Evolutionary conservation across 768 basidiomycete species (phyloP), one percentile per base, ranked within the genome.

Genomic region (Hypholoma sublateritium): DNA sequence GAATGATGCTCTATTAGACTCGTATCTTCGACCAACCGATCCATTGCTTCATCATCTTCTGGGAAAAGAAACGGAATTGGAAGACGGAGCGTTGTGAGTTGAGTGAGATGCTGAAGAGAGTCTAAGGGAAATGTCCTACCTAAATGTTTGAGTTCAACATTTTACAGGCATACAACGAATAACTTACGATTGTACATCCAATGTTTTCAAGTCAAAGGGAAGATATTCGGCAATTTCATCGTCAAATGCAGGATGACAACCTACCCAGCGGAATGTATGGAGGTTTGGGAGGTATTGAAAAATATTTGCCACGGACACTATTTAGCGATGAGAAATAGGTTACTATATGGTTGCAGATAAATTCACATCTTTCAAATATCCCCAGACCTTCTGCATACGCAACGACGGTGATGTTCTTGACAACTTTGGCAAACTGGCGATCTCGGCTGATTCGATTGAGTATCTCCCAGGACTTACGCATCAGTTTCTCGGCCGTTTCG

Each of bases 401-500:
- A 45, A 75, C 62, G 2, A 78, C 64, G 6, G 70, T 74, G n/a
- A 78, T 39, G 46, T 70, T 70, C 60, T 70, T 74, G 24, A 77
- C 67, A 1, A 65, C 64, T 41, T 50, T 66, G 39, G 74, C 75
- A 53, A 78, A 77, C 13, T 53, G 53, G 9, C 69, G 66, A 28
- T 73, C 70, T 34, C 65, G 63, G 49, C 65, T 64, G 45, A 77
- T 77, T 49, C 69, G 70, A 42, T 72, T 67, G 42, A 77, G 70
- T 28, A 76, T 65, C 53, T 74, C 75, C 73, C 73, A 78, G 7
- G 75, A 76, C 19, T 66, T 72, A 55, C 66, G 57, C 64, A 74
- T 71, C n/a, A 75, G 58, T 44, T 64, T 69, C 32, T 57, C 55
- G 13, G 72, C 64, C 12, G 64, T 62, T 45, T 72, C 68, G 13